Evolutionary conservation across 257 asterid species (phyloP), one percentile per base, ranked within the genome.

Genomic region (Solanum chaucha): DNA sequence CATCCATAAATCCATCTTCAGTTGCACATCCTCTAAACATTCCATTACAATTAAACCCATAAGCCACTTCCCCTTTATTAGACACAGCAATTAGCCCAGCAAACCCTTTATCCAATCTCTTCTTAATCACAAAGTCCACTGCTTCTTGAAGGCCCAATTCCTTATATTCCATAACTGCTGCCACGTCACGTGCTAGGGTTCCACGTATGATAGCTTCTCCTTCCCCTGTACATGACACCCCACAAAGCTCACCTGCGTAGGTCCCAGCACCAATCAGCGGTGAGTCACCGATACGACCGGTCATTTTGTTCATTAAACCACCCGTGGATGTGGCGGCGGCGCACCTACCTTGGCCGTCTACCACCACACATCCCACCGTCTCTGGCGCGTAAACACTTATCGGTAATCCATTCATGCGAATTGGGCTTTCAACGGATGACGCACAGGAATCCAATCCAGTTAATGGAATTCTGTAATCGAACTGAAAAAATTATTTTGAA

Each of bases 311-410:
- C 98, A 97, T 95, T 3, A 97, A 92, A 2, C 99, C 99, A 1
- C 99, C 99, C 0, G 99, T 97, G 8, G 99, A 97, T 2, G 99
- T 97, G 84, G 98, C 99, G 4, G 99, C 99, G 1, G 99, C 98
- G 82, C 99, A 97, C 17, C 92, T 91, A 2, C 99, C 99, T 26
- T 91, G 84, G 75, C 91, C 36, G 84, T 97, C 99, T 19, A 95
- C 99, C 94, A 93, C 99, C 92, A 92, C 99, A 61, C 99, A 97
- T 0, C 99, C 99, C 0, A 95, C 99, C 0, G 99, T 97, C 91
- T 97, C 99, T 6, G 97, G 99, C 5, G 99, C 94, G 68, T 97
- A 97, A 0, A 97, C 75, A 86, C 93, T 92, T 87, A 97, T 91
- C 9, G 99, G 99, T 9, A 97, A 93, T 2, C 99, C 99, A 82